Percentiles rank a stretch among this genome's conserved stretches.
These are phyloP conservation scores for Tylopilus orsonianus DNA, from an alignment of 1,284 basidiomycete species.

Conservation along the genomic window DNA sequence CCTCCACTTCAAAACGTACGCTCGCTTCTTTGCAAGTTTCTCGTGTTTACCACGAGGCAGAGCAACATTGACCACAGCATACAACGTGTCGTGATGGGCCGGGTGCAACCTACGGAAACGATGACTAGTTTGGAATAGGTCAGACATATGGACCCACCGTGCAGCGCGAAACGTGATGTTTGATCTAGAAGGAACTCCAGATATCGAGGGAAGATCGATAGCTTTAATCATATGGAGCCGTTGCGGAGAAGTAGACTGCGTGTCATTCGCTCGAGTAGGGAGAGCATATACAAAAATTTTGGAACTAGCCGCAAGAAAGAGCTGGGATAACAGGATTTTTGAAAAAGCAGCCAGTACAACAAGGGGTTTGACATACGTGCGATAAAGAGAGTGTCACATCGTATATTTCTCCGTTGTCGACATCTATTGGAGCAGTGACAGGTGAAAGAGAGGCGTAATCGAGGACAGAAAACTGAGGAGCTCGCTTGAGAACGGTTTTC, in stretches of 20 bases:
- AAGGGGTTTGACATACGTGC: constrained; percentile 39
- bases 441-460: constrained; percentile 62
- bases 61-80: constrained; percentile 74
- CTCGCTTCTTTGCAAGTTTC: constrained; percentile 55
- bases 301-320: constrained; percentile 63
- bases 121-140: constrained; percentile 20
- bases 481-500: constrained; percentile 15
- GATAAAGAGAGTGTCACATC: constrained; percentile 63
- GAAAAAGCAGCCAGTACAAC: not conserved
- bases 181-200: constrained; percentile 48
- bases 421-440: constrained; percentile 44
- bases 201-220: constrained; percentile 53
- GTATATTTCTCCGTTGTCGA: constrained; percentile 70
- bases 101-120: constrained; percentile 58
- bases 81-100: constrained; percentile 51
- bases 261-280: constrained; percentile 21
- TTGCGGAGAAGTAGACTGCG: constrained; percentile 11
- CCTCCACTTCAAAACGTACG: constrained; percentile 67
- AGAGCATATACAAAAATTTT: constrained; percentile 63
- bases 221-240: constrained; percentile 49
- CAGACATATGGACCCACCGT: constrained; percentile 43
- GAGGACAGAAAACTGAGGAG: constrained; percentile 63
- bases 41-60: constrained; percentile 52
- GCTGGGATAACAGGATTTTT: constrained; percentile 36
- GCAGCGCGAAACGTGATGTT: constrained; percentile 67